A percentile compares a stretch with the other conserved stretches of the same genome.
Conservation (phyloP, 1,284 basidiomycete species). For the Cryptococcus hybrid region DNA sequence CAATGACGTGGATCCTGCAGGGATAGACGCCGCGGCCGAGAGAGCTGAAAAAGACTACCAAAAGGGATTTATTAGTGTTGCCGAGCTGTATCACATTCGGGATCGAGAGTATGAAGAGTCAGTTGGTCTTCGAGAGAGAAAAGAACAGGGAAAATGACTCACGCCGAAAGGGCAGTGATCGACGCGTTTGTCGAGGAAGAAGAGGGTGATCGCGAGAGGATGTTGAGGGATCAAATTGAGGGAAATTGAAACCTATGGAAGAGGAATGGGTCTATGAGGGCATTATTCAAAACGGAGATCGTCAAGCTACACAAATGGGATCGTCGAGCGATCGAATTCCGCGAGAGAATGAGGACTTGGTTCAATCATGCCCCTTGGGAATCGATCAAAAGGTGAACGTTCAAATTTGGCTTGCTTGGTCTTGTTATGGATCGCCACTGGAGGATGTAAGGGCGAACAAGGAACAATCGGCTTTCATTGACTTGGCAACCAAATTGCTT, state of each 20-base stretch:
- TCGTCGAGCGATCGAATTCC: conserved; percentile 44
- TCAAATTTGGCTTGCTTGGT: conserved; percentile 79
- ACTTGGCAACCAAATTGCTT: conserved; percentile 62
- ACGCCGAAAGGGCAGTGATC: conserved; percentile 19
- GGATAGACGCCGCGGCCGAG: conserved; percentile 3
- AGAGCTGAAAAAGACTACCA: conserved; percentile 16
- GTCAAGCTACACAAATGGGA: conserved; percentile 34
- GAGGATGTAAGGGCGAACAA: conserved; percentile 50
- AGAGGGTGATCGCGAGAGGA: conserved; percentile 26
- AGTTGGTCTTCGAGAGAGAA: conserved; percentile 20
- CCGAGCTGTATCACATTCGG: conserved; percentile 22
- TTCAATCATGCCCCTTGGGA: conserved; percentile 74
- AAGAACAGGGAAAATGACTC: conserved; percentile 23
- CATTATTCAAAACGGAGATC: conserved; percentile 22
- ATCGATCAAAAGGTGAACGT: conserved; percentile 65
- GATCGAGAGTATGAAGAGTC: conserved; percentile 29
- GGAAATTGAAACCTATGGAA: conserved; percentile 12
- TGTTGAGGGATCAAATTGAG: conserved; percentile 27
- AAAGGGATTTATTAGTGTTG: conserved; percentile 22
- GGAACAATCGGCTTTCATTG: conserved; percentile 56
- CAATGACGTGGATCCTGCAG: neutral
- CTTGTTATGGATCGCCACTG: conserved; percentile 67
- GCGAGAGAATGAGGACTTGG: conserved; percentile 49
- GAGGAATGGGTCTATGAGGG: conserved; percentile 18
- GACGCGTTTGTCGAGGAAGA: conserved; percentile 26